These are phyloP conservation scores for Grosmannia penicillata DNA, from an alignment of 2,329 filamentous ascomycete species.

Conservation along the genomic window DNA sequence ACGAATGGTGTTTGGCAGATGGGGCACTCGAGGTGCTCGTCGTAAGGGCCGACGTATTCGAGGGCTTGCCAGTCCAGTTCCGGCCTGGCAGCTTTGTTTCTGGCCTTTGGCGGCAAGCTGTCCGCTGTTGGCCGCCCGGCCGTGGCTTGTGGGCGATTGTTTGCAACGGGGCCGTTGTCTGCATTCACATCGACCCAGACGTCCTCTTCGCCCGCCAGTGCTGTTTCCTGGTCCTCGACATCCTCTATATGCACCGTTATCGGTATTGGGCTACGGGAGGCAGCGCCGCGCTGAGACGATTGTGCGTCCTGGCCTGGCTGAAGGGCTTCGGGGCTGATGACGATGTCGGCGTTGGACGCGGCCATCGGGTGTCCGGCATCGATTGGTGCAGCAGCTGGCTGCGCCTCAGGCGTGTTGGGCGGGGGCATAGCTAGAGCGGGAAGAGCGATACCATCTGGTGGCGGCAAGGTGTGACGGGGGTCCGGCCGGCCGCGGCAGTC, in stretches of 20 bases:
- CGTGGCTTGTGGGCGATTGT: too few species aligned
- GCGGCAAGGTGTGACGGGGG: too few species aligned
- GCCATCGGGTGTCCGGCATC: neutral
- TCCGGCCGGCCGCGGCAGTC: too few species aligned
- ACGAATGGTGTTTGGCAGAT: slow-evolving; percentile 45
- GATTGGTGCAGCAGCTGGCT: neutral
- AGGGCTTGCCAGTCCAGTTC: slow-evolving; percentile 18
- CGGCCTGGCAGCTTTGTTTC: neutral
- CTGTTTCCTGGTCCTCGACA: neutral
- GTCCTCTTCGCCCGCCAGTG: neutral
- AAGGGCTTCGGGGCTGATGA: neutral
- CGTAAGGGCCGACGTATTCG: slow-evolving; percentile 18
- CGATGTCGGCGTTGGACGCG: neutral
- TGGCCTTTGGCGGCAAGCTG: neutral
- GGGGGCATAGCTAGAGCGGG: slow-evolving; percentile 1
- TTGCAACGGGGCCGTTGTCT: too few species aligned
- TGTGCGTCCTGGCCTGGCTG: neutral
- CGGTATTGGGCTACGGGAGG: too few species aligned
- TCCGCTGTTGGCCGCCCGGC: neutral
- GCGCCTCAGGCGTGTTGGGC: neutral
- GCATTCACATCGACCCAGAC: neutral
- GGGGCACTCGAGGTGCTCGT: slow-evolving; percentile 21
- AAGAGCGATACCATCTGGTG: too few species aligned
- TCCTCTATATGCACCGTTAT: too few species aligned
- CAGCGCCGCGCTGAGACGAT: too few species aligned